Evolutionary conservation across 23 red algal species (phyloP).

Genomic region (Cyanidium caldarium): DNA sequence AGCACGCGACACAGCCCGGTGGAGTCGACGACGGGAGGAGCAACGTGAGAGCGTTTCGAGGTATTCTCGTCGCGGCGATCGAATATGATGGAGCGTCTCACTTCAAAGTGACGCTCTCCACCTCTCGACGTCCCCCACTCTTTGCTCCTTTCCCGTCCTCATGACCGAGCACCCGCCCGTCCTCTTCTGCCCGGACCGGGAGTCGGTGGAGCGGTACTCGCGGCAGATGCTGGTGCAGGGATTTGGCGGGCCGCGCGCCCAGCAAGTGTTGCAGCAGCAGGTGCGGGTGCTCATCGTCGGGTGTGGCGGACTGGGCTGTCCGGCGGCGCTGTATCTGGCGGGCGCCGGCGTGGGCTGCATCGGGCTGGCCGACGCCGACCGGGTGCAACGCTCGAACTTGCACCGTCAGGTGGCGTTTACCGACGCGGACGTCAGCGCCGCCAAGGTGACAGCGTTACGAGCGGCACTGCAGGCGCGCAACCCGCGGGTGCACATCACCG

Average conservation of each 20-base stretch:
- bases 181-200: background rate
- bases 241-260: slow-evolving; percentile 31
- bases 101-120: no score
- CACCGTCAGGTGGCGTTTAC: slow-evolving; percentile 76
- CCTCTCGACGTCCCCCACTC: no score
- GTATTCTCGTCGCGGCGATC: no score
- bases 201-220: slow-evolving; percentile 26
- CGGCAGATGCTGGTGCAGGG: slow-evolving; percentile 58
- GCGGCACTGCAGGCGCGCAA: slow-evolving; percentile 27
- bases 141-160: no score
- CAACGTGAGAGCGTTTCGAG: no score
- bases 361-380: slow-evolving; percentile 58
- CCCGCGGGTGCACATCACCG: slow-evolving; percentile 16
- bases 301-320: slow-evolving; percentile 71
- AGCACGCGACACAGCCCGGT: no score
- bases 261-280: slow-evolving; percentile 7
- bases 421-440: slow-evolving; percentile 9
- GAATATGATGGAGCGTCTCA: no score
- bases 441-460: slow-evolving; percentile 29
- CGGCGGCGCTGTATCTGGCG: slow-evolving; percentile 78
- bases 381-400: slow-evolving; percentile 58
- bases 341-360: slow-evolving; percentile 66
- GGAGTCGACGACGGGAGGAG: no score
- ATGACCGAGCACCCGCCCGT: no score
- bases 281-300: slow-evolving; percentile 56